These are phyloP conservation scores for Mucor sp. DNA, from an alignment of 371 early-diverging fungal species.

Conservation along the genomic window DNA sequence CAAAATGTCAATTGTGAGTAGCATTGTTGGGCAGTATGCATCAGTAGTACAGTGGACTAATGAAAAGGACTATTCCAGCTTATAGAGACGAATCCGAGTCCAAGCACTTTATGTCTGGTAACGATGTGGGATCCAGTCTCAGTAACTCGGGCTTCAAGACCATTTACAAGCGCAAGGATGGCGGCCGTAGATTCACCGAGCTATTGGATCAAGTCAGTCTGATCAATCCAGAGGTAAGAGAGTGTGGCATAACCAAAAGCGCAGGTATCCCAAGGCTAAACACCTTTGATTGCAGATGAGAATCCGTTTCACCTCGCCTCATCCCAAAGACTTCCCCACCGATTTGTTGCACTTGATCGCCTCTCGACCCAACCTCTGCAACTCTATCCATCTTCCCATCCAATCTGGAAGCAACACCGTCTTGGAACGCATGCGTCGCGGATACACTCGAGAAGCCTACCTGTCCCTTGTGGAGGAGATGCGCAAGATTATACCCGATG, in stretches of 20 bases:
- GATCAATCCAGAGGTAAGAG: constrained; percentile 66
- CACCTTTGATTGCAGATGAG: constrained; percentile 53
- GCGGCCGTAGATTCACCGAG: constrained; percentile 77
- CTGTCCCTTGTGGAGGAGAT: constrained; percentile 68
- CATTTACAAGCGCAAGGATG: constrained; percentile 77
- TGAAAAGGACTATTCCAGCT: constrained; percentile 21
- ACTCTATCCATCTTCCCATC: constrained; percentile 76
- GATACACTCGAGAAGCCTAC: constrained; percentile 78
- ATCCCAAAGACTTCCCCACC: constrained; percentile 84
- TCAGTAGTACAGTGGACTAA: background rate
- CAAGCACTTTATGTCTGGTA: constrained; percentile 41
- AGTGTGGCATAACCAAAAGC: too few species aligned
- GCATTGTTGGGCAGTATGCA: background rate
- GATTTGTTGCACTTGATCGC: constrained; percentile 71
- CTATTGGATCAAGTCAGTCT: constrained; percentile 70
- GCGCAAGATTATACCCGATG: constrained; percentile 68
- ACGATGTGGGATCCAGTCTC: constrained; percentile 36
- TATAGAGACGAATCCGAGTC: constrained; percentile 72
- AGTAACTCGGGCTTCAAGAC: constrained; percentile 75
- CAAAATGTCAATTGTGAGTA: constrained; percentile 77
- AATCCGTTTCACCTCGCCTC: constrained; percentile 80
- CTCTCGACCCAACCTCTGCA: constrained; percentile 70
- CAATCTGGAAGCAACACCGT: constrained; percentile 74
- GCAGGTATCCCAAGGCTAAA: background rate
- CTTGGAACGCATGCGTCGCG: constrained; percentile 76